Evolutionary conservation across 345 rosid species (phyloP), one percentile per base, ranked within the genome.

Genomic region (Corchorus capsularis): DNA sequence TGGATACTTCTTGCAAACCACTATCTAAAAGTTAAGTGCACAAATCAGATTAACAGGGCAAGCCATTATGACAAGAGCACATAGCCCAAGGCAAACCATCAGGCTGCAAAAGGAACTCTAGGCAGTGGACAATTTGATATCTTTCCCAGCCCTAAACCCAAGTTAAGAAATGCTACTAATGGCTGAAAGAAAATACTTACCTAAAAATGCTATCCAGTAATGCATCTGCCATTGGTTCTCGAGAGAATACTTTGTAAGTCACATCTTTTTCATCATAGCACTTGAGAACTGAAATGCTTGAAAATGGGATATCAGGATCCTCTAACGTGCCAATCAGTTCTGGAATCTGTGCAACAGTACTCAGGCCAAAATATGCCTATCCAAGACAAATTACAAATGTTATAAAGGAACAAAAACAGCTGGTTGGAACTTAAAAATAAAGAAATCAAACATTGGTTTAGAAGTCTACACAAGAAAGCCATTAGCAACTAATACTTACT

Each of bases 181-280:
- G 8, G 50, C 15, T 47, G 43, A 70, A 4, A 19, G 12, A 60
- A 63, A 70, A 74, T 55, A n/a, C n/a, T 81, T 86, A 96, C 98
- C 97, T 89, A 84, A 93, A 93, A 83, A 96, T 86, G 83, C 83
- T 83, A 77, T 96, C 92, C 20, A 96, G 90, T 49, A 96, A 83
- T 37, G 83, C 72, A 77, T 93, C 99, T 59, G 86, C 47, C 86
- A 89, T 85, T 43, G 83, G 75, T 63, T 82, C 57, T 4, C 96
- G 90, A 0, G 96, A 87, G 87, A 96, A 96, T 17, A 96, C 79
- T 88, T 96, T 96, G 86, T 91, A 91, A 63, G 88, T 82, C 77
- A 72, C 74, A 69, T 96, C 98, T 37, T 86, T 86, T 69, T 82
- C 82, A 15, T 75, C 69, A 57, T 91, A 86, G 53, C 74, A 85